Evolutionary conservation across 164 flowering plant genomes (phyloP).

Genomic region (Hamamelis virginiana): DNA sequence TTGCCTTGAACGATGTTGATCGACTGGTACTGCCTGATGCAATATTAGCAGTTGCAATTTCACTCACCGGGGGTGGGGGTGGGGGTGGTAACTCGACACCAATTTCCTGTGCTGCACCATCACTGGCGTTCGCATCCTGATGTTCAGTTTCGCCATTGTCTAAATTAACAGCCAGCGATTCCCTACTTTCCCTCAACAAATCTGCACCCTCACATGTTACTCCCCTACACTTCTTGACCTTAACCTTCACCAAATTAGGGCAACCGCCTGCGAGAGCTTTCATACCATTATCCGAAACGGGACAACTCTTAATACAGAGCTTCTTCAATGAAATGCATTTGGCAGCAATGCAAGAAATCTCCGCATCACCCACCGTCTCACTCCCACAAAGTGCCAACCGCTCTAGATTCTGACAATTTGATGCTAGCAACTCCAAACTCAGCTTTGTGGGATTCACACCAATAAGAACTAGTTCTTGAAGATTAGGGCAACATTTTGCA

Average conservation of each 20-base stretch:
- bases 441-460: slow-evolving; percentile 42
- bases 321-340: slow-evolving; percentile 79
- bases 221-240: slow-evolving; percentile 84
- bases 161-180: slow-evolving; percentile 60
- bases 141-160: slow-evolving; percentile 54
- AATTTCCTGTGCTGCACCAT: slow-evolving; percentile 46
- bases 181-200: slow-evolving; percentile 64
- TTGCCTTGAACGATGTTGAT: slow-evolving; percentile 47
- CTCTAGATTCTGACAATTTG: slow-evolving; percentile 50
- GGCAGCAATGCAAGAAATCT: slow-evolving; percentile 75
- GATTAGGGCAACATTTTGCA: slow-evolving; percentile 36
- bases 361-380: slow-evolving; percentile 80
- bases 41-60: slow-evolving; percentile 19
- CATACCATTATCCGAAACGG: slow-evolving; percentile 74
- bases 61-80: slow-evolving; percentile 22
- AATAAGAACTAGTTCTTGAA: slow-evolving; percentile 50
- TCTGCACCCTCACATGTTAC: slow-evolving; percentile 73
- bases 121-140: slow-evolving; percentile 51
- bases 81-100: slow-evolving; percentile 34
- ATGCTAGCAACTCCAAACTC: slow-evolving; percentile 34
- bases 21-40: slow-evolving; percentile 46
- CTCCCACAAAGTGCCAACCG: slow-evolving; percentile 86
- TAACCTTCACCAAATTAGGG: slow-evolving; percentile 92
- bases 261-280: slow-evolving; percentile 81
- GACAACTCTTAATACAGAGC: slow-evolving; percentile 93